These are phyloP conservation scores for Leishmania tarentolae DNA, from an alignment of 208 protist species.

Conservation along the genomic window DNA sequence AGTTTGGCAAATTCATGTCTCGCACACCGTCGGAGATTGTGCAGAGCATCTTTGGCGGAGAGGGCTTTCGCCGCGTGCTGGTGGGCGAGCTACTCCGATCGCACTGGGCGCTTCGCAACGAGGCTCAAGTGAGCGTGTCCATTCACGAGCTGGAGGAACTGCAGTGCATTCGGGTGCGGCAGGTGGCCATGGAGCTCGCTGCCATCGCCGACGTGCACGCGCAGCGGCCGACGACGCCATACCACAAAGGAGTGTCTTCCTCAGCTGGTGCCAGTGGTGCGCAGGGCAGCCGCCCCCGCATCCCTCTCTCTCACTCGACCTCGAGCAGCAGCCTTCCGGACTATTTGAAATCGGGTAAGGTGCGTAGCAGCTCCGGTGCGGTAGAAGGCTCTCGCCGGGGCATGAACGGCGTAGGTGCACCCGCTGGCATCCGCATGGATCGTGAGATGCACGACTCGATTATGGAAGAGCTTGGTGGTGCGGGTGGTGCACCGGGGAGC, in stretches of 20 bases:
- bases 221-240: conserved; percentile 30
- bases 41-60: conserved; percentile 84
- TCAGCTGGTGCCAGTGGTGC: background rate
- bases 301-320: background rate
- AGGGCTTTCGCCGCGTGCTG: conserved; percentile 62
- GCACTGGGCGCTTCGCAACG: conserved; percentile 80
- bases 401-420: background rate
- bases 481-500: background rate
- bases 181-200: conserved; percentile 69
- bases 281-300: background rate
- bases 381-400: background rate
- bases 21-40: conserved; percentile 84
- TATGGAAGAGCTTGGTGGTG: conserved; percentile 46
- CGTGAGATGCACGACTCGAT: conserved; percentile 41
- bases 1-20: conserved; percentile 71
- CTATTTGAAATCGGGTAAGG: conserved; percentile 25
- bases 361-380: background rate
- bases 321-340: conserved; percentile 28
- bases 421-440: conserved; percentile 2
- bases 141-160: conserved; percentile 84
- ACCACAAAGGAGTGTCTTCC: conserved; percentile 5
- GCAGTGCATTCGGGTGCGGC: conserved; percentile 75
- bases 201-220: conserved; percentile 83
- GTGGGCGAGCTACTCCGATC: conserved; percentile 76
- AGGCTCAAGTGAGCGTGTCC: conserved; percentile 83